Evolutionary conservation across 768 basidiomycete genomes (phyloP), one percentile per base, ranked within the genome.

Genomic region (Trametes coccinea): DNA sequence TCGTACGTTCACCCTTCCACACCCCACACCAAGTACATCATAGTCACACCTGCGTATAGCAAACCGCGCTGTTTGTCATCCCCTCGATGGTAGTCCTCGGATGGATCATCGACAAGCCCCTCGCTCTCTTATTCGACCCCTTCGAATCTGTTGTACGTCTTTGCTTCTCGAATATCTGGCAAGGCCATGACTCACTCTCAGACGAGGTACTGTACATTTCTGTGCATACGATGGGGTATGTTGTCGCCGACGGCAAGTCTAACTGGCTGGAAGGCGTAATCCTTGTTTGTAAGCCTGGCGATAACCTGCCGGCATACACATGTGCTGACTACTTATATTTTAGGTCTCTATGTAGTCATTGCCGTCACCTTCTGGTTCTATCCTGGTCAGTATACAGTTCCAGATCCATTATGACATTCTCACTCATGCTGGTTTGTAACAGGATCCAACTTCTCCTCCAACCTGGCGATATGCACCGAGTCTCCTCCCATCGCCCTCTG

Each of bases 261-360:
- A 96, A 95, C 72, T 97, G 94, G 87, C 79, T 97, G n/a, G 94
- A 96, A 73, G 93, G 92, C 27, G 74, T 86, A 67, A 86, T 92
- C 58, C 79, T 93, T n/a, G 83, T 92, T 59, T 85, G 87, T 83
- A 64, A 50, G 78, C 71, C 6, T 30, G n/a, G 30, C 5, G 13
- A 17, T 27, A 5, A 11, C 2, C 39, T 40, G 16, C 39, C n/a
- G 22, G 22, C 22, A 1, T 13, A 13, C 45, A 29, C 3, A 33
- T 7, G 11, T 72, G 43, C 22, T 62, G 3, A 49, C 41, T 58
- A n/a, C 34, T 14, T 37, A 10, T 1, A 8, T 44, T 40, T 4
- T 40, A 82, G 80, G 80, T 61, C 73, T 85, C 16, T 86, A 85
- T 70, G 69, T 84, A 46, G 84, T 87, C 60, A 77, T 86, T 60